Conservation (phyloP, 2,329 filamentous ascomycete genomes). For the Periconia macrospinosa region DNA sequence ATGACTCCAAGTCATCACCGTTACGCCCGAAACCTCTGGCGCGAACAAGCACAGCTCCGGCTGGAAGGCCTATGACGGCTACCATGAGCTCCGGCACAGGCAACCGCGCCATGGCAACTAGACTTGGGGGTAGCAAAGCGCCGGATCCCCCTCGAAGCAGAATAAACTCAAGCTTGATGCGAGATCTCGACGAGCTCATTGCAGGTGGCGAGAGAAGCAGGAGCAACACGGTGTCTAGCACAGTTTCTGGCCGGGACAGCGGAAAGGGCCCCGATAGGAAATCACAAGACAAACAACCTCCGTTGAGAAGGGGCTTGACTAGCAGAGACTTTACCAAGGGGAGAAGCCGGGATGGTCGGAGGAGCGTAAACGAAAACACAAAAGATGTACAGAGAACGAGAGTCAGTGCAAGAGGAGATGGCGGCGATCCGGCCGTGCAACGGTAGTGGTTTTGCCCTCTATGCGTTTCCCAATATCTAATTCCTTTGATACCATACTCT, state of each 20-base stretch:
- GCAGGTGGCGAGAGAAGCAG: neutral
- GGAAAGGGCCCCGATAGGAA: conserved; percentile 4
- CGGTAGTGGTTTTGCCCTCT: neutral
- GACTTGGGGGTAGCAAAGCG: neutral
- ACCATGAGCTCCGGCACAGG: conserved; percentile 24
- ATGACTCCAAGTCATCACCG: neutral
- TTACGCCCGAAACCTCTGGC: conserved; percentile 9
- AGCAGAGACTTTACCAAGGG: neutral
- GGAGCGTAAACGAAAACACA: neutral
- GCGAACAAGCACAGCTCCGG: conserved; percentile 7
- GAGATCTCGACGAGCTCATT: conserved; percentile 33
- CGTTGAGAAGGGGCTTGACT: conserved; percentile 10
- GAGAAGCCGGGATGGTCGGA: neutral
- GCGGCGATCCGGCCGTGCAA: neutral
- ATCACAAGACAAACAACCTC: neutral
- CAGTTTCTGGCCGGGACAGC: neutral
- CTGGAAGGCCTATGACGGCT: conserved; percentile 10
- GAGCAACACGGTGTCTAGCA: conserved; percentile 2
- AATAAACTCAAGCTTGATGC: conserved; percentile 28
- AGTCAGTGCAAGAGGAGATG: neutral
- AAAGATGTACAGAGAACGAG: neutral
- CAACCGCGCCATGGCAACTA: conserved; percentile 14
- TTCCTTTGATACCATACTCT: neutral
- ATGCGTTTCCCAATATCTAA: neutral
- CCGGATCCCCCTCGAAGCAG: conserved; percentile 7